Base-by-base conservation (phyloP, 75 land plant species). In the Pinus tabuliformis region DNA sequence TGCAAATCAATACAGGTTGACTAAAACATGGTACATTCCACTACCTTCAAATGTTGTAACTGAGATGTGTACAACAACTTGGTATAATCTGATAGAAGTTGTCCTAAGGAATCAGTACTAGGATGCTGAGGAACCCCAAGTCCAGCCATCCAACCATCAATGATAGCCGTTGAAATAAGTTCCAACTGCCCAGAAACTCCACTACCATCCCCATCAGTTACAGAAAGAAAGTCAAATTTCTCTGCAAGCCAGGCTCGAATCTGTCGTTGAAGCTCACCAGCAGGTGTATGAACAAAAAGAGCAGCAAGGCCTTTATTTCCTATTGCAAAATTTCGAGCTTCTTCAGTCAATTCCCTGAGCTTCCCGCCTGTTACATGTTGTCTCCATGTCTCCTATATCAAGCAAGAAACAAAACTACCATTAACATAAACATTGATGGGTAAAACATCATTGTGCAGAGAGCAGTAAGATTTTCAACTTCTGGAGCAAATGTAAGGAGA, bases 101-200 rank as follows among this genome's bases (percentile, higher is more conserved):
- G 99, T 16, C 99, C 99, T 28, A 97, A 82, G 56, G 99, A 98
- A 90, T 97, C 99, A 74, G 99, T 97, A 80, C 77, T 84, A 17
- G 95, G 92, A 76, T 79, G 90, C 75, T 83, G 68, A 16, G 99
- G 95, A 76, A 91, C 85, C 68, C 99, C 99, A 73, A 97, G 98
- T 37, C 99, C 99, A 70, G 98, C 95, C 99, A 97, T 97, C 99
- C 99, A 97, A 63, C 99, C 99, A 84, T 97, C 99, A 92, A 97
- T 89, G 26, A 97, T 97, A 60, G 98, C 98, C 49, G 99, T 97
- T 52, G 99, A 97, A 39, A 97, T 88, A 49, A 94, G 90, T 60
- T 97, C 99, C 59, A 97, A 77, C 78, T 97, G 98, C 49, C 98
- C 93, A 59, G 90, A 79, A 36, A 85, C 81, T 26, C 91, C 93